Percentiles rank a stretch among this genome's conserved stretches.
Conservation (phyloP, 331 rosid genomes). For the Ulmus americana region DNA sequence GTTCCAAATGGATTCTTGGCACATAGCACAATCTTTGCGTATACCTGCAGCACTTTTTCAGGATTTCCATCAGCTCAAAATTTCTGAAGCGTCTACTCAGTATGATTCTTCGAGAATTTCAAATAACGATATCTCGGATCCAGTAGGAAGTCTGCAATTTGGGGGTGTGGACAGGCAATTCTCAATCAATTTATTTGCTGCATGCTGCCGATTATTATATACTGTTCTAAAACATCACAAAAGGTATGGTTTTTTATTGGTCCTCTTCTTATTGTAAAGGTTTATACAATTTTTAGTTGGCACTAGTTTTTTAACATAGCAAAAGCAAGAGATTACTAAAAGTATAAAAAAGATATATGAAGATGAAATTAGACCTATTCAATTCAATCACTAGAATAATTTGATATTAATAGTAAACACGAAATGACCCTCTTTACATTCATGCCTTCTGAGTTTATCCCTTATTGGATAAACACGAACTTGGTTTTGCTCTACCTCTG, state of each 20-base stretch:
- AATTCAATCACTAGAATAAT: no score
- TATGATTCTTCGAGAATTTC: conserved; percentile 28
- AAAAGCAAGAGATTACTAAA: no score
- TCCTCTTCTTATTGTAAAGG: neutral
- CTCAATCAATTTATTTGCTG: conserved; percentile 58
- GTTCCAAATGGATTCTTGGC: conserved; percentile 62
- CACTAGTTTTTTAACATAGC: no score
- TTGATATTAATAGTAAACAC: no score
- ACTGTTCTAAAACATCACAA: conserved; percentile 65
- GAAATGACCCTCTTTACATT: no score
- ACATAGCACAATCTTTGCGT: conserved; percentile 62
- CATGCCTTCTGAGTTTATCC: no score
- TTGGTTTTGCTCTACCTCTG: no score
- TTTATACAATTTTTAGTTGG: neutral
- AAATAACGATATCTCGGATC: conserved; percentile 33
- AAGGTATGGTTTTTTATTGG: conserved; percentile 36
- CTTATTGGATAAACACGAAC: no score
- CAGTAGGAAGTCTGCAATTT: conserved; percentile 30
- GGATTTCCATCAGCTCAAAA: conserved; percentile 47
- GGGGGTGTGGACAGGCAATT: conserved; percentile 45
- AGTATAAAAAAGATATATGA: no score
- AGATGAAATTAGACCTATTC: no score
- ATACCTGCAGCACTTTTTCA: conserved; percentile 78
- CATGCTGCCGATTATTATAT: conserved; percentile 71
- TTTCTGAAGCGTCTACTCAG: conserved; percentile 36